These are phyloP conservation scores for Hebeloma cylindrosporum DNA, from an alignment of 768 basidiomycete species.

Conservation along the genomic window DNA sequence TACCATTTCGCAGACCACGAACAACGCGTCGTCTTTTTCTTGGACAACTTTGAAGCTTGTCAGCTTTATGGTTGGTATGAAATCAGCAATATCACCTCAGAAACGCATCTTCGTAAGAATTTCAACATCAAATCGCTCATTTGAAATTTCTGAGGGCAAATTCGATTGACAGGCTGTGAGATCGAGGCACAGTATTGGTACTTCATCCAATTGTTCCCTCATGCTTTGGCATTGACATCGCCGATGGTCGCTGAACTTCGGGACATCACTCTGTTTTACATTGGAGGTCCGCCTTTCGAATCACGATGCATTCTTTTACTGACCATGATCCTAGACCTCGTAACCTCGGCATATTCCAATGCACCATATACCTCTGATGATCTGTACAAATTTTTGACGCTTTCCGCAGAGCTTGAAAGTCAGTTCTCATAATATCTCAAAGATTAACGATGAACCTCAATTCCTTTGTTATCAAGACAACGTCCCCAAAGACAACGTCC, in stretches of 20 bases:
- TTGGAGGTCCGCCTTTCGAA: slow-evolving; percentile 29
- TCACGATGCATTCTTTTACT: not conserved
- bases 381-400: slow-evolving; percentile 33
- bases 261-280: slow-evolving; percentile 36
- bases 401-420: slow-evolving; percentile 37
- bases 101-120: slow-evolving; percentile 39
- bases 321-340: slow-evolving; percentile 28
- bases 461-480: not conserved
- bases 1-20: slow-evolving; percentile 37
- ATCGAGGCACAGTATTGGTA: slow-evolving; percentile 42
- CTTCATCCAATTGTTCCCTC: slow-evolving; percentile 35
- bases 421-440: too few relatives aligned
- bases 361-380: slow-evolving; percentile 34
- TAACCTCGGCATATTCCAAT: slow-evolving; percentile 38
- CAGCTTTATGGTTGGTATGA: slow-evolving; percentile 32
- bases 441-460: too few relatives aligned
- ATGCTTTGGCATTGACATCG: slow-evolving; percentile 21
- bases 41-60: slow-evolving; percentile 39
- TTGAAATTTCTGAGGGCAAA: not conserved
- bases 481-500: slow-evolving; percentile 13
- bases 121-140: not conserved
- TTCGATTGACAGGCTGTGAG: slow-evolving; percentile 28
- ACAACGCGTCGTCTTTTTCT: slow-evolving; percentile 49
- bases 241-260: slow-evolving; percentile 32
- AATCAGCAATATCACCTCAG: slow-evolving; percentile 35